phyloP scores from a whole-genome alignment of 495 filamentous ascomycete species.

The Penicillium pancosmium region DNA sequence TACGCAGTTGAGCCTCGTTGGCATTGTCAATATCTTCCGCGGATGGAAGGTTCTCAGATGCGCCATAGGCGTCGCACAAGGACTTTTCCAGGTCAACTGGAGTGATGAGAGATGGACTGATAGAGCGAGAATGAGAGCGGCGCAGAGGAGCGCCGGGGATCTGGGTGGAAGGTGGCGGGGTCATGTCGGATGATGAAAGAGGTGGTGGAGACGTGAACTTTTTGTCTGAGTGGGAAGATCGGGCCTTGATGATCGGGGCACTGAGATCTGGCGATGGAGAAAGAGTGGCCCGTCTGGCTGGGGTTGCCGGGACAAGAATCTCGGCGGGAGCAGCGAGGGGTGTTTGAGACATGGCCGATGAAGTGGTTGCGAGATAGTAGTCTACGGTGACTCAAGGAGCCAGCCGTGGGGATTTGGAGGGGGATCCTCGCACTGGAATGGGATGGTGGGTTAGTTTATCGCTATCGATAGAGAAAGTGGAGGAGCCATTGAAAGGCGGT shows the following conservation, averaged over 20 bases:
- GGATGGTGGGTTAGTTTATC: constrained; percentile 18
- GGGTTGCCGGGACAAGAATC: constrained; percentile 41
- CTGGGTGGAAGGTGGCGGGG: constrained; percentile 77
- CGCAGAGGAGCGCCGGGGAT: constrained; percentile 47
- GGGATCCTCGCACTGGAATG: constrained; percentile 26
- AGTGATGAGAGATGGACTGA: constrained; percentile 52
- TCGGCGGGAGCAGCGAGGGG: constrained; percentile 46
- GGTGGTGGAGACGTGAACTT: constrained; percentile 43
- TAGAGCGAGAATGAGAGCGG: constrained; percentile 40
- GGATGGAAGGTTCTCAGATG: constrained; percentile 59
- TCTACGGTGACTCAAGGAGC: constrained; percentile 16
- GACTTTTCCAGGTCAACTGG: constrained; percentile 60
- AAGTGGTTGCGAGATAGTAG: constrained; percentile 10
- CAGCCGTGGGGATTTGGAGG: constrained; percentile 23
- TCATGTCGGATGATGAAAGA: constrained; percentile 57
- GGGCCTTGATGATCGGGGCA: constrained; percentile 28
- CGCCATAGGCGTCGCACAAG: constrained; percentile 51
- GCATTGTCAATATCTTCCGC: constrained; percentile 66
- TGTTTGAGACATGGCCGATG: constrained; percentile 43
- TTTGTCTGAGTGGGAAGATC: constrained; percentile 36
- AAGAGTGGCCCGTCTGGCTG: constrained; percentile 37
- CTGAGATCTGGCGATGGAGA: constrained; percentile 48
- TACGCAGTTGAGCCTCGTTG: constrained; percentile 59
- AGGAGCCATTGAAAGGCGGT: constrained; percentile 19
- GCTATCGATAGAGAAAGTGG: constrained; percentile 13